Conservation (phyloP, 1,284 basidiomycete genomes). For the Ganoderma sp. region DNA sequence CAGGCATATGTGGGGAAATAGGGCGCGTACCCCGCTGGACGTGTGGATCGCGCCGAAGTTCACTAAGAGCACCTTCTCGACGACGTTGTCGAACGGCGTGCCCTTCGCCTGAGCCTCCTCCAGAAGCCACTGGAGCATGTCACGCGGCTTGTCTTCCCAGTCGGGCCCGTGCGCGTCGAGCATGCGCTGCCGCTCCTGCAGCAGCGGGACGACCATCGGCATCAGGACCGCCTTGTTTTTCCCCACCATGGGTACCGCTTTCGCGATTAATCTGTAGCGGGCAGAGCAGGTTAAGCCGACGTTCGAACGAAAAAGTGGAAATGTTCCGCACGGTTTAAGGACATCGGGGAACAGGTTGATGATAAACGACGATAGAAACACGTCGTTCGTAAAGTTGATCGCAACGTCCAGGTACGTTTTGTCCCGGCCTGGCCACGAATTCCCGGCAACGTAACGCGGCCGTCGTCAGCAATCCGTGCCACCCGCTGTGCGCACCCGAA, state of each 20-base stretch:
- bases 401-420: slow-evolving; percentile 29
- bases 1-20: no score
- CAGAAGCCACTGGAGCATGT: slow-evolving; percentile 34
- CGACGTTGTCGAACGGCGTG: slow-evolving; percentile 27
- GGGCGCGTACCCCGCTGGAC: slow-evolving; percentile 28
- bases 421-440: slow-evolving; percentile 30
- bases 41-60: slow-evolving; percentile 37
- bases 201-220: slow-evolving; percentile 40
- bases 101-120: slow-evolving; percentile 33
- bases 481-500: no score
- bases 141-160: slow-evolving; percentile 47
- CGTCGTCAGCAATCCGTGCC: not conserved
- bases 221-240: slow-evolving; percentile 23
- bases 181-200: slow-evolving; percentile 47
- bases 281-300: not conserved
- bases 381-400: slow-evolving; percentile 32
- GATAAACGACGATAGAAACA: slow-evolving; percentile 29
- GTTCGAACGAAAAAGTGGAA: not conserved
- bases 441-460: no score
- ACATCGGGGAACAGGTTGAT: slow-evolving; percentile 32
- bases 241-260: slow-evolving; percentile 23
- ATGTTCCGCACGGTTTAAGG: slow-evolving; percentile 22
- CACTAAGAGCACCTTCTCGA: slow-evolving; percentile 32
- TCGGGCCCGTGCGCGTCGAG: slow-evolving; percentile 44
- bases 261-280: slow-evolving; percentile 18